Conservation (phyloP, 2,329 filamentous ascomycete genomes). For the Aspergillus fumigatus region DNA sequence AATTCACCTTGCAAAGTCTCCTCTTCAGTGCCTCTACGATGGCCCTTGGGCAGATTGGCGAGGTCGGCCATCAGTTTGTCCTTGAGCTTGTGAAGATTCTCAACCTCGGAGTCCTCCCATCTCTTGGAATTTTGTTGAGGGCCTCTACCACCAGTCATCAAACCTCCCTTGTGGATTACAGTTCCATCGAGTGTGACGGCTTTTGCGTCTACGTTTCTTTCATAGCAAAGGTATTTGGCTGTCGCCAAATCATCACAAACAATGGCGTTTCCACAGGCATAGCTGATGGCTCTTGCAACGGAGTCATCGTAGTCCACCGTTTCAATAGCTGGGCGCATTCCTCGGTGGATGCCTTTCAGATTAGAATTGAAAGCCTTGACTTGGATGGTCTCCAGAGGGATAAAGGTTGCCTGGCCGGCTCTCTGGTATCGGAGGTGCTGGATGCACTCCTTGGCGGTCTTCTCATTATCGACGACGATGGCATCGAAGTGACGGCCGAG, state of each 20-base stretch:
- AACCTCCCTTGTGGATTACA: constrained; percentile 91
- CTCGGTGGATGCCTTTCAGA: constrained; percentile 81
- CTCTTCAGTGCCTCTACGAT: constrained; percentile 71
- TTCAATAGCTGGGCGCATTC: constrained; percentile 84
- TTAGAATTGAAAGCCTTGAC: constrained; percentile 86
- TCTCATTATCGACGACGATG: constrained; percentile 91
- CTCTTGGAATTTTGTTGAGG: constrained; percentile 71
- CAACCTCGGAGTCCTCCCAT: constrained; percentile 86
- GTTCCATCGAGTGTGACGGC: constrained; percentile 93
- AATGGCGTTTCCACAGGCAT: constrained; percentile 90
- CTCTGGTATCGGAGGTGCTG: constrained; percentile 89
- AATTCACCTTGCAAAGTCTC: constrained; percentile 77
- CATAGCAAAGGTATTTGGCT: constrained; percentile 85
- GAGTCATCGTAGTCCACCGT: constrained; percentile 89
- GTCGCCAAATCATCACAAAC: constrained; percentile 85
- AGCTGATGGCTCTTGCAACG: constrained; percentile 87
- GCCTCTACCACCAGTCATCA: constrained; percentile 92
- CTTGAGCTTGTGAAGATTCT: constrained; percentile 72
- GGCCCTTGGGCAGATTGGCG: constrained; percentile 70
- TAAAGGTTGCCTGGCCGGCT: constrained; percentile 83
- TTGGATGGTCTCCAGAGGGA: constrained; percentile 95
- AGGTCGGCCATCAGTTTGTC: constrained; percentile 75
- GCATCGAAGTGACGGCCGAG: constrained; percentile 91
- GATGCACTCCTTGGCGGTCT: constrained; percentile 89
- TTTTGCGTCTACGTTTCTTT: constrained; percentile 80